Base-by-base conservation (phyloP, 2,329 filamentous ascomycete genomes). In the Lecanicillium sp. region DNA sequence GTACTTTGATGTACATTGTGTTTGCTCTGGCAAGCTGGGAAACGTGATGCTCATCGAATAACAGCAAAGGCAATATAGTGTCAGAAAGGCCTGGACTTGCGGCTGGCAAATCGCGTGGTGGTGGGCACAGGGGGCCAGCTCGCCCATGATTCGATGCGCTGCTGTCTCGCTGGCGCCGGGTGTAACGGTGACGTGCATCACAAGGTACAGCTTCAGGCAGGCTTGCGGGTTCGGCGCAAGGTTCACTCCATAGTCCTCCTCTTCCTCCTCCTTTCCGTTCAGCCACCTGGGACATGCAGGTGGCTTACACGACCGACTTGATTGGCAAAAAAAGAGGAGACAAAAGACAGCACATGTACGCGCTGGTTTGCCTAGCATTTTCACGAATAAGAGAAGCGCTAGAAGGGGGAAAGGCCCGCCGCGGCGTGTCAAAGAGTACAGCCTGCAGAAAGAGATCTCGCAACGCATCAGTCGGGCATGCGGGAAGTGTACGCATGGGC, bases 101-200 rank as follows among this genome's bases (percentile, higher is more conserved):
- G 29, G 44, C 36, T 47, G 44, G n/a, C 11, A 38, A 45, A 36
- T 30, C 29, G n/a, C n/a, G n/a, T n/a, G n/a, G n/a, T n/a, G n/a
- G n/a, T 19, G 38, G 29, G 20, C 14, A n/a, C 7, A 9, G 4
- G 9, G n/a, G 44, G 27, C 17, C 24, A 40, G 44, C 20, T 26
- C 20, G 19, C n/a, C n/a, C n/a, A 27, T 41, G 44, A 47, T 47
- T 47, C 44, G 37, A 39, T 11, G 44, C 32, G 37, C 40, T n/a
- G 4, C 5, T n/a, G 19, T n/a, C 20, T 2, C 26, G 29, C 42
- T 36, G 38, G 37, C 45, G 45, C 45, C 45, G 38, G 32, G 33
- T 48, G 45, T 32, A 48, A 48, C 45, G 20, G 38, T 48, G 45
- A 48, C 38, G 23, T 42, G 45, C 45, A 42, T 48, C n/a, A n/a